phyloP scores from a whole-genome alignment of 495 filamentous ascomycete genomes.

The Alectoria sarmentosa region DNA sequence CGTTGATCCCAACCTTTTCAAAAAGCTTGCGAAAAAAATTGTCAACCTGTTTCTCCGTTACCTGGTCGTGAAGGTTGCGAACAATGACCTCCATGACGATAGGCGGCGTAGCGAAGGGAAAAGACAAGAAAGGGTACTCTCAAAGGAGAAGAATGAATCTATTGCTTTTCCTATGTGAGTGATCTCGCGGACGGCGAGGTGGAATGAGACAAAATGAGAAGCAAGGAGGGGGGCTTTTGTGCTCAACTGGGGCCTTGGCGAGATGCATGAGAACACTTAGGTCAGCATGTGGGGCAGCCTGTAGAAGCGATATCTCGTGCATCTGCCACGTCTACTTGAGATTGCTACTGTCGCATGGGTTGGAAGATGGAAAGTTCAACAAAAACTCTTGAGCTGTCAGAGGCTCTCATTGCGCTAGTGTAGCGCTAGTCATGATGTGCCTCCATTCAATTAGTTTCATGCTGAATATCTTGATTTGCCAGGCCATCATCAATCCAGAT shows the following conservation, averaged over 20 bases:
- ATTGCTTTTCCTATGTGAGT: not conserved
- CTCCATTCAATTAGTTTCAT: no score
- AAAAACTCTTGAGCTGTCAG: not conserved
- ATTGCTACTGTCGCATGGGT: not conserved
- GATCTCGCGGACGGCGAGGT: not conserved
- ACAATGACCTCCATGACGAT: slow-evolving; percentile 39
- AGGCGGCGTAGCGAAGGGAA: not conserved
- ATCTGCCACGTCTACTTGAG: not conserved
- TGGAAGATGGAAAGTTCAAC: not conserved
- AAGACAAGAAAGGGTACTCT: no score
- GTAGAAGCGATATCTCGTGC: not conserved
- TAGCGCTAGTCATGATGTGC: not conserved
- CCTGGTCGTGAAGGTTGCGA: slow-evolving; percentile 32
- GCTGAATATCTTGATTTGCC: not conserved
- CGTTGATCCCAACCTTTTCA: slow-evolving; percentile 28
- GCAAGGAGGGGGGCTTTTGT: not conserved
- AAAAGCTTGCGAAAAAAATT: slow-evolving; percentile 34
- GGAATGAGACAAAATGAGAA: slow-evolving; percentile 1
- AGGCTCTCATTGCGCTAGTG: not conserved
- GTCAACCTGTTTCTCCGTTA: slow-evolving; percentile 31
- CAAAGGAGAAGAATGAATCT: not conserved
- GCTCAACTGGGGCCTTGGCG: not conserved
- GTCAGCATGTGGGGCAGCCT: not conserved
- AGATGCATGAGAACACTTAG: not conserved
- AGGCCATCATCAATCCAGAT: not conserved